phyloP scores from a whole-genome alignment of 805 yeast genomes.

The Yamadazyma sp. region DNA sequence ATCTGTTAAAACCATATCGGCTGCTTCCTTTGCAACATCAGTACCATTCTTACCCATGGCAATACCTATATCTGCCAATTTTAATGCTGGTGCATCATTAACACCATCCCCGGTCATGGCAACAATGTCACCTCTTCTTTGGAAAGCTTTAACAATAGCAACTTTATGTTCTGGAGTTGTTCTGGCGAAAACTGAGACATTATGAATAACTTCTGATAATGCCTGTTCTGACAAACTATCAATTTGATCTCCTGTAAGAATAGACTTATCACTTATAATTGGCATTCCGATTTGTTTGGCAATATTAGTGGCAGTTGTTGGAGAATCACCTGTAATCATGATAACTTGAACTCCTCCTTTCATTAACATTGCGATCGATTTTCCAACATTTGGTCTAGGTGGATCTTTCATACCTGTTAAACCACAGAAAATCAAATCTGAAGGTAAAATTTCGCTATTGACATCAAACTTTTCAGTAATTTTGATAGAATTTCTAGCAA shows the following conservation, averaged over 20 bases:
- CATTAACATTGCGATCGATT: constrained; percentile 70
- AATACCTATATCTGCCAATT: constrained; percentile 93
- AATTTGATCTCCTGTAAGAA: constrained; percentile 80
- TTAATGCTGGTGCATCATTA: constrained; percentile 97
- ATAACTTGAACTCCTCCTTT: constrained; percentile 96
- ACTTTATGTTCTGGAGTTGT: constrained; percentile 95
- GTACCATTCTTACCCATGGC: constrained; percentile 94
- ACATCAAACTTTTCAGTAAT: constrained; percentile 26
- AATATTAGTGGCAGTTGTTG: constrained; percentile 79
- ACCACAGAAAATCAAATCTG: constrained; percentile 75
- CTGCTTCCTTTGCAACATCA: constrained; percentile 97
- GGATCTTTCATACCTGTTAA: constrained; percentile 97
- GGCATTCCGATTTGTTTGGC: constrained; percentile 92
- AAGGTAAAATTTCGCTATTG: constrained; percentile 39
- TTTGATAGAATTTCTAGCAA: constrained; percentile 54
- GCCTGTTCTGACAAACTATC: constrained; percentile 72
- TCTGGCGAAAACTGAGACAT: constrained; percentile 88
- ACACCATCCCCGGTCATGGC: constrained; percentile 99
- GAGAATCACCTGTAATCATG: constrained; percentile 96
- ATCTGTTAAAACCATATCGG: constrained; percentile 95
- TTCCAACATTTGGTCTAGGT: constrained; percentile 83
- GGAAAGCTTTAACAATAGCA: constrained; percentile 83
- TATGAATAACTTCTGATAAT: constrained; percentile 70
- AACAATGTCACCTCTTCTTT: constrained; percentile 88
- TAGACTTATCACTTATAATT: constrained; percentile 58